A percentile compares a stretch with the other conserved stretches of the same genome.
Conservation (phyloP, 2,329 filamentous ascomycete genomes). For the Niveomyces coronatus region DNA sequence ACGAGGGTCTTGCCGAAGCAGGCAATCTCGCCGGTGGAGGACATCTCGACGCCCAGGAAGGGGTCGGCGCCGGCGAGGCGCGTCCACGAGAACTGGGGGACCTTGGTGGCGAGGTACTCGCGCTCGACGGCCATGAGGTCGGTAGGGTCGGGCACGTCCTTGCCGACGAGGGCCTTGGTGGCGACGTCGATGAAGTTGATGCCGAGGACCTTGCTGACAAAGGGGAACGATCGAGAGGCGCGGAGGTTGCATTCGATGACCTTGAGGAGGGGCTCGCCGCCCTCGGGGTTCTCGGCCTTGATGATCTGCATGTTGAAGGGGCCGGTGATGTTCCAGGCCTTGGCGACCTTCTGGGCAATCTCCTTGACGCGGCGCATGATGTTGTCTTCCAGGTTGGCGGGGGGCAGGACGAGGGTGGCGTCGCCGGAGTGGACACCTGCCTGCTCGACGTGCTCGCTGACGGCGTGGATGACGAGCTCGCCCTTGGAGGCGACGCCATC, state of each 20-base stretch:
- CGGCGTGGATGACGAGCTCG: constrained; percentile 79
- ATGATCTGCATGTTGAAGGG: constrained; percentile 99
- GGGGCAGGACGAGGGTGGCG: constrained; percentile 86
- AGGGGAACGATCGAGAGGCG: constrained; percentile 95
- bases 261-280: constrained; percentile 69
- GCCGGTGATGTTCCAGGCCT: constrained; percentile 93
- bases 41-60: constrained; percentile 97
- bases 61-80: constrained; percentile 94
- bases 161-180: constrained; percentile 81
- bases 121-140: constrained; percentile 86
- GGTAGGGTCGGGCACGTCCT: constrained; percentile 70
- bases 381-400: constrained; percentile 62
- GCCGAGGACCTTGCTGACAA: constrained; percentile 93
- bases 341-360: constrained; percentile 91
- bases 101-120: constrained; percentile 92
- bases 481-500: constrained; percentile 84
- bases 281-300: constrained; percentile 70
- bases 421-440: constrained; percentile 98
- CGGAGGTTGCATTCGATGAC: constrained; percentile 98
- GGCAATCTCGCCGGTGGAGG: constrained; percentile 93
- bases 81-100: constrained; percentile 98
- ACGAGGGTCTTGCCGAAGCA: constrained; percentile 95
- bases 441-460: constrained; percentile 93
- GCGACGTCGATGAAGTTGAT: constrained; percentile 95
- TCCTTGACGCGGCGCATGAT: constrained; percentile 85